Evolutionary conservation across 179 eudicot species (phyloP), one percentile per base, ranked within the genome.

Genomic region (Sideroxylon spinosum): DNA sequence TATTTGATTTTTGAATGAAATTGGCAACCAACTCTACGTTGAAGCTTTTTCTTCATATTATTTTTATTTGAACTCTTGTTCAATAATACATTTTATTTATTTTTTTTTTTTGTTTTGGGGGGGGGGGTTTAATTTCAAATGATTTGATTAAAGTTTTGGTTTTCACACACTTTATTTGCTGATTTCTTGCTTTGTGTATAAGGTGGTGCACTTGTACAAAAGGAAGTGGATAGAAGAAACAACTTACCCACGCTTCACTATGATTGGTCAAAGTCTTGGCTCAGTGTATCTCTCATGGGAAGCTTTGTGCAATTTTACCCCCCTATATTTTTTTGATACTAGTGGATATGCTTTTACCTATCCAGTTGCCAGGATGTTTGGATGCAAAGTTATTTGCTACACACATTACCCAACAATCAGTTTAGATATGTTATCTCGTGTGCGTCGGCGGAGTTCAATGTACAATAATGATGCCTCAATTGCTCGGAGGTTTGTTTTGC

Each of bases 371-470:
- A 89, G 95, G 62, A 60, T 90, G 61, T 95, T 95, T 79, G 98
- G 98, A 73, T 95, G 98, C 87, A 93, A 88, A 81, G 97, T 95
- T 74, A 82, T 95, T 76, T 89, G 92, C 86, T 93, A 95, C 81
- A 95, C 97, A 56, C 98, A 95, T 87, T 95, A 95, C 81, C 98
- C 98, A 55, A 95, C 98, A 49, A 95, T 95, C 82, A 95, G 98
- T 78, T 88, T 91, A 72, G 98, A 95, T 82, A 95, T 93, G 98
- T 87, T 93, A 74, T 91, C 98, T 60, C 92, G 97, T 62, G 98
- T 91, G 72, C 87, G 90, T 79, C 78, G 82, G 20, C 86, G 94
- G 69, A 95, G 89, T 86, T 83, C 97, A 66, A 89, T 89, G 97
- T 95, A 95, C 81, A 95, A 95, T 77, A 95, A 95, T 82, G 89